Evolutionary conservation across 768 basidiomycete species (phyloP).

Genomic region (Tulasnella sp.): DNA sequence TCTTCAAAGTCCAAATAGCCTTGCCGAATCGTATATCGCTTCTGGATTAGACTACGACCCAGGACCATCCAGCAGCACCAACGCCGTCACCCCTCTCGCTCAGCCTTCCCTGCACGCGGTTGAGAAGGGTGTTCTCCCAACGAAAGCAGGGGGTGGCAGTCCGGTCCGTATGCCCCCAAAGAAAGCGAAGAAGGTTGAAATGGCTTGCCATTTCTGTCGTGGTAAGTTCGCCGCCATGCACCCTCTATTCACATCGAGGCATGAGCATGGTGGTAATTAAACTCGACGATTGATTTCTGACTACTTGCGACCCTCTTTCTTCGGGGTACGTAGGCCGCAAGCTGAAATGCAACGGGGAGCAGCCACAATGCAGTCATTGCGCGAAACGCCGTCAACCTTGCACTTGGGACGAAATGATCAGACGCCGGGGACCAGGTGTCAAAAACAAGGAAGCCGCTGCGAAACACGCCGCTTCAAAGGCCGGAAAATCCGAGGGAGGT

Average conservation of each 20-base stretch:
- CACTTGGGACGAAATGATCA: conserved; percentile 32
- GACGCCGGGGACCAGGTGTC: conserved; percentile 12
- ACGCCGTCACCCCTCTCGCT: no score
- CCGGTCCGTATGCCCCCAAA: background rate
- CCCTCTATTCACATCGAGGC: background rate
- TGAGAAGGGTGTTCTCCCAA: no score
- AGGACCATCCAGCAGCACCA: no score
- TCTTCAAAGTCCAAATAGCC: no score
- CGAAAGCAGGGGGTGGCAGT: background rate
- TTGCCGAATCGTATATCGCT: no score
- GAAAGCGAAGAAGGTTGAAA: conserved; percentile 9
- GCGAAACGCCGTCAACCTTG: conserved; percentile 61
- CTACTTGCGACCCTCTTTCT: background rate
- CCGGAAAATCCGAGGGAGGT: background rate
- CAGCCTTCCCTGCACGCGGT: no score
- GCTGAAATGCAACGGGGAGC: conserved; percentile 80
- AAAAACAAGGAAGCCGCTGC: background rate
- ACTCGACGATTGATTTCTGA: background rate
- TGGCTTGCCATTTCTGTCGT: conserved; percentile 82
- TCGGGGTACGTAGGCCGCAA: conserved; percentile 49
- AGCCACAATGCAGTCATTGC: conserved; percentile 74
- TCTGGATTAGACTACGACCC: no score
- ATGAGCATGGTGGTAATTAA: background rate
- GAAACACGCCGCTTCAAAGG: background rate
- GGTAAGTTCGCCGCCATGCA: conserved; percentile 35